Percentiles rank a stretch among this genome's conserved stretches.
Evolutionary conservation across 768 basidiomycete species (phyloP).

Genomic region (Crepidotus variabilis): DNA sequence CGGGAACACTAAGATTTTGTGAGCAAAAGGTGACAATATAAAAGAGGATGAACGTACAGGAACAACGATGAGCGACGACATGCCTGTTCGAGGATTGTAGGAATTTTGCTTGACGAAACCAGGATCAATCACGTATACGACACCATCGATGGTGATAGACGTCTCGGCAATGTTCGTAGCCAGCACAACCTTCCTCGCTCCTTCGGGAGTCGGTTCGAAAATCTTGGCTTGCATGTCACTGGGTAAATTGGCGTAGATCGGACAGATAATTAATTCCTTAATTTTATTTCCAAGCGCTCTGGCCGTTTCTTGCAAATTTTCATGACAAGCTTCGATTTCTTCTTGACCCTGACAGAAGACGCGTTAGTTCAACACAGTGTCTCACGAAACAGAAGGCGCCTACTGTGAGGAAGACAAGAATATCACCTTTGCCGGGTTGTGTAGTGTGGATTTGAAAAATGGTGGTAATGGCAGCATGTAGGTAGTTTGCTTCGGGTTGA

Average conservation of each 20-base stretch:
- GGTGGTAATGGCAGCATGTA: slow-evolving; percentile 97
- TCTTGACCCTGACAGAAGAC: slow-evolving; percentile 78
- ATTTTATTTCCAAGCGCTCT: slow-evolving; percentile 95
- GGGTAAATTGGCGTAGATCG: slow-evolving; percentile 98
- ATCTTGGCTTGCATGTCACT: slow-evolving; percentile 99
- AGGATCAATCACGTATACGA: slow-evolving; percentile 98
- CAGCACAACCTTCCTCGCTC: slow-evolving; percentile 94
- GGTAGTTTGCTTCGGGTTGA: slow-evolving; percentile 98
- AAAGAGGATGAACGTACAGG: slow-evolving; percentile 55
- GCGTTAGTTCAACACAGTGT: slow-evolving; percentile 8
- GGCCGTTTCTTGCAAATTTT: slow-evolving; percentile 93
- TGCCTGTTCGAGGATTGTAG: slow-evolving; percentile 97
- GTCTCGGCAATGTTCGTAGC: slow-evolving; percentile 99
- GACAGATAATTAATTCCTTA: slow-evolving; percentile 89
- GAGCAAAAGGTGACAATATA: neutral
- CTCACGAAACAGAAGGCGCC: slow-evolving; percentile 19
- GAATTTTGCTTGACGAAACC: slow-evolving; percentile 99
- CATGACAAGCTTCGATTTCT: slow-evolving; percentile 96
- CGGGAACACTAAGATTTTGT: slow-evolving; percentile 70
- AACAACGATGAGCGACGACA: slow-evolving; percentile 95
- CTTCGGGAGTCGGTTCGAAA: slow-evolving; percentile 97
- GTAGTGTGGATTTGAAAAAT: slow-evolving; percentile 99
- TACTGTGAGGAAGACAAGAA: slow-evolving; percentile 95
- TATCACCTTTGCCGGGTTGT: slow-evolving; percentile 89
- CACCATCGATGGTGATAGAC: slow-evolving; percentile 98